These are phyloP conservation scores for Pythium oligandrum DNA, from an alignment of 352 stramenopile genomes.

Conservation along the genomic window DNA sequence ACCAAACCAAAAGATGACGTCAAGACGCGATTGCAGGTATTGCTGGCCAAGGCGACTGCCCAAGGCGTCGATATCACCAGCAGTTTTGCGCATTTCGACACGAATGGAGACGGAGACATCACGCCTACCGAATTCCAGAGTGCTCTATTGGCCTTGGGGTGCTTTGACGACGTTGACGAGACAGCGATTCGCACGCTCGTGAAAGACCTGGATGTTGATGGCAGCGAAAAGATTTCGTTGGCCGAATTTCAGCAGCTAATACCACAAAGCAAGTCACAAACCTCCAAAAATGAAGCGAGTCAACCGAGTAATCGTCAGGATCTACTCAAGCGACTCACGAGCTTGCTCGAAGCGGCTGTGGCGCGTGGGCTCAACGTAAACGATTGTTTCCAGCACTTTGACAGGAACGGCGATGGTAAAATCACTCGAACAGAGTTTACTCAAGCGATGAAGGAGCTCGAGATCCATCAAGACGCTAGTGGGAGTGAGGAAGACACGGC, in stretches of 20 bases:
- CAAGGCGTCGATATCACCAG: slow-evolving; percentile 39
- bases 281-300: background rate
- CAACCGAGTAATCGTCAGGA: slow-evolving; percentile 5
- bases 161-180: slow-evolving; percentile 37
- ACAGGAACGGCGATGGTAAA: slow-evolving; percentile 68
- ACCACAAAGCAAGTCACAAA: background rate
- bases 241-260: slow-evolving; percentile 52
- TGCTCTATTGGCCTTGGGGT: slow-evolving; percentile 40
- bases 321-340: slow-evolving; percentile 29
- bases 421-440: slow-evolving; percentile 64
- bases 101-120: slow-evolving; percentile 38
- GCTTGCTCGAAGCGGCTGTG: slow-evolving; percentile 35
- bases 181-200: slow-evolving; percentile 43
- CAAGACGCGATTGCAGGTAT: slow-evolving; percentile 14
- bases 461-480: slow-evolving; percentile 17
- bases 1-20: slow-evolving; percentile 7
- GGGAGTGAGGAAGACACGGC: slow-evolving; percentile 6
- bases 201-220: slow-evolving; percentile 37
- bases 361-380: slow-evolving; percentile 47
- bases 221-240: slow-evolving; percentile 53
- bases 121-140: slow-evolving; percentile 46
- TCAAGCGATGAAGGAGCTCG: slow-evolving; percentile 46
- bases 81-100: slow-evolving; percentile 59
- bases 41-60: slow-evolving; percentile 30
- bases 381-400: slow-evolving; percentile 78